Evolutionary conservation across 768 basidiomycete genomes (phyloP).

Genomic region (Podaxis sp.): DNA sequence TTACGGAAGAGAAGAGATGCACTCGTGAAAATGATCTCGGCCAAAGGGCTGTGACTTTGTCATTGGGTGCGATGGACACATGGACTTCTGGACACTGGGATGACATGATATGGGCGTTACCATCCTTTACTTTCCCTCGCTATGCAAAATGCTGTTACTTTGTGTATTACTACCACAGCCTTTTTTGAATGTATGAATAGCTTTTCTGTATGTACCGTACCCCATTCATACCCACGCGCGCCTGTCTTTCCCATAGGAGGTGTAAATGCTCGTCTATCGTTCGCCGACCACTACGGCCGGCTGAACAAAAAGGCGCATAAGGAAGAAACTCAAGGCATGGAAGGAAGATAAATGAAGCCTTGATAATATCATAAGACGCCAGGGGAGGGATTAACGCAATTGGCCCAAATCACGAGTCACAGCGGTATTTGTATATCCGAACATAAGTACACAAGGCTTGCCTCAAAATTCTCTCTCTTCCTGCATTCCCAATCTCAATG

Average conservation of each 20-base stretch:
- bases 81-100: too few species aligned
- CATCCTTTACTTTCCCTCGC: neutral
- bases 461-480: neutral
- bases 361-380: neutral
- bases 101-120: too few species aligned
- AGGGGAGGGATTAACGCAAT: constrained; percentile 9
- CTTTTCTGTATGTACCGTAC: neutral
- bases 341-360: neutral
- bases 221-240: neutral
- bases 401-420: neutral
- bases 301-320: too few species aligned
- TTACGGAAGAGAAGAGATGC: constrained; percentile 2
- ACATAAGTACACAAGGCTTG: neutral
- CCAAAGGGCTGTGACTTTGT: neutral
- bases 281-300: too few species aligned
- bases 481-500: neutral
- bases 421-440: neutral
- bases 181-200: constrained; percentile 2
- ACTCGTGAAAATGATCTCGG: constrained; percentile 1
- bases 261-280: too few species aligned
- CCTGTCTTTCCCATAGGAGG: too few species aligned
- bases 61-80: neutral
- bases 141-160: neutral
- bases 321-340: neutral
- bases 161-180: too few species aligned